Evolutionary conservation across 176 grass and related monocot species (phyloP).

Genomic region (Aegilops sharonensis): DNA sequence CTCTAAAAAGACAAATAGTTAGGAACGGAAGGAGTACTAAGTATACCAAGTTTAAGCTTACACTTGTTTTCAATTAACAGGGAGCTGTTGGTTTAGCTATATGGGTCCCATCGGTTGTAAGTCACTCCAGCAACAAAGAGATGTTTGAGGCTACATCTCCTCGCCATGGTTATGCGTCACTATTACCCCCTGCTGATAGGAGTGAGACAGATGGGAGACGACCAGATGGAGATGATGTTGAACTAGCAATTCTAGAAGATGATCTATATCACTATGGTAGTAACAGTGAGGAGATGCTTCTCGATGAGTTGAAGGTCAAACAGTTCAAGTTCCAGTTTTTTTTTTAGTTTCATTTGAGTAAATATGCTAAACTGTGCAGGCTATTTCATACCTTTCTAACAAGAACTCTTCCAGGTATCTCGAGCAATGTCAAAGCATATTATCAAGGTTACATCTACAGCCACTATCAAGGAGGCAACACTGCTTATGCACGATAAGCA

Average conservation of each 20-base stretch:
- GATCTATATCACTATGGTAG: slow-evolving; percentile 52
- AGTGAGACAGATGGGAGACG: slow-evolving; percentile 45
- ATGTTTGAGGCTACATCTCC: slow-evolving; percentile 46
- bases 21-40: neutral
- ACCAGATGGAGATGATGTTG: slow-evolving; percentile 58
- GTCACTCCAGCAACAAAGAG: slow-evolving; percentile 53
- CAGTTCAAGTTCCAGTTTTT: neutral
- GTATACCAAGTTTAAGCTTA: slow-evolving; percentile 9
- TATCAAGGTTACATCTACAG: slow-evolving; percentile 60
- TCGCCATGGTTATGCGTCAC: slow-evolving; percentile 74
- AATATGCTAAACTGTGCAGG: neutral
- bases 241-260: slow-evolving; percentile 62
- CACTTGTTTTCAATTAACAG: slow-evolving; percentile 46
- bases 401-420: slow-evolving; percentile 64
- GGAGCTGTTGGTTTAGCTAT: slow-evolving; percentile 98
- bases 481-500: slow-evolving; percentile 84
- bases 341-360: slow-evolving; percentile 5
- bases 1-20: too few relatives aligned
- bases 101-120: slow-evolving; percentile 95
- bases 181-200: slow-evolving; percentile 56
- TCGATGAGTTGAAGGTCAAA: slow-evolving; percentile 90
- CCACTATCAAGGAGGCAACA: slow-evolving; percentile 62
- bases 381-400: slow-evolving; percentile 23
- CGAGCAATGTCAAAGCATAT: slow-evolving; percentile 88
- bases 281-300: slow-evolving; percentile 77